These are phyloP conservation scores for Pichia membranifaciens DNA, from an alignment of 805 yeast genomes.

Conservation along the genomic window DNA sequence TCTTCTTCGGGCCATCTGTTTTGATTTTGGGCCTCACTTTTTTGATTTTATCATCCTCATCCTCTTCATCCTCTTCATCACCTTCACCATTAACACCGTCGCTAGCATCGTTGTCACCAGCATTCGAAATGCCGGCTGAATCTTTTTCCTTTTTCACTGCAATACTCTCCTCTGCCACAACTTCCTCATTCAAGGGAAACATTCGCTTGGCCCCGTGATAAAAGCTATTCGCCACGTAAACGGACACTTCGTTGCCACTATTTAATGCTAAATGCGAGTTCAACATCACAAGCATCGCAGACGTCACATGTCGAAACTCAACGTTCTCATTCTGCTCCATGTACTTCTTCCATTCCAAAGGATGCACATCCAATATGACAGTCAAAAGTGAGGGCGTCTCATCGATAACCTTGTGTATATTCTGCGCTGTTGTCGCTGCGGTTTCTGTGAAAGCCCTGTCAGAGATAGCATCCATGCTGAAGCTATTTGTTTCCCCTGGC, in stretches of 20 bases:
- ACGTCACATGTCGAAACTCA: conserved; percentile 53
- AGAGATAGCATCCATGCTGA: conserved; percentile 59
- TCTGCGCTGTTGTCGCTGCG: conserved; percentile 13
- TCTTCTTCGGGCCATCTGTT: conserved; percentile 1
- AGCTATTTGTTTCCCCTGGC: no score
- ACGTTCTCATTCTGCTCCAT: conserved; percentile 31
- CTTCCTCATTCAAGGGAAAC: conserved; percentile 43
- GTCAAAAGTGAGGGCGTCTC: conserved; percentile 77
- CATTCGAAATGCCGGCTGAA: background rate
- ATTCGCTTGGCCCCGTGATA: conserved; percentile 56
- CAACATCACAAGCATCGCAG: conserved; percentile 65
- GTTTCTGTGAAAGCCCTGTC: conserved; percentile 44
- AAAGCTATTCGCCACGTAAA: conserved; percentile 65
- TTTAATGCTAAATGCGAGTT: conserved; percentile 86
- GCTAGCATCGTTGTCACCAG: background rate
- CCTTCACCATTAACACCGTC: conserved; percentile 6
- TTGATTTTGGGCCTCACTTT: background rate
- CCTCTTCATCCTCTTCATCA: conserved; percentile 2
- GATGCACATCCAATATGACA: conserved; percentile 72
- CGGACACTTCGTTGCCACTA: conserved; percentile 76
- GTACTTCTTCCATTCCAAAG: conserved; percentile 56
- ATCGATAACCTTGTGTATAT: conserved; percentile 33
- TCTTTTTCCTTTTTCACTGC: background rate
- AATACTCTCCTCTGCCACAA: background rate
- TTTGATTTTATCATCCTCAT: conserved; percentile 6